Conservation (phyloP, 2,329 filamentous ascomycete species). For the Neofusicoccum parvum region DNA sequence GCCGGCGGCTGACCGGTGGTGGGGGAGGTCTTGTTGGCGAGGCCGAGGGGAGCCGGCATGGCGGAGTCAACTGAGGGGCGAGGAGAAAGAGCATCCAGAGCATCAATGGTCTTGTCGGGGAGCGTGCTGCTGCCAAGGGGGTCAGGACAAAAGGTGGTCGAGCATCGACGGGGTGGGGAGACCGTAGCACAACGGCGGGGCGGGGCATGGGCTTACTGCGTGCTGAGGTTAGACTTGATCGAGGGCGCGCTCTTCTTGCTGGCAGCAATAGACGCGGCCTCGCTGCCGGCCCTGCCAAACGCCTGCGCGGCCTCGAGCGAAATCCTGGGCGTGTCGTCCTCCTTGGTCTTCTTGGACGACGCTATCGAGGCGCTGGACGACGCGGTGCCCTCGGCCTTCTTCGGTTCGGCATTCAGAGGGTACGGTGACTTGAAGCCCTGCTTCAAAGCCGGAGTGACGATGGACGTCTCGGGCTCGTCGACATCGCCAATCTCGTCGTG, state of each 20-base stretch:
- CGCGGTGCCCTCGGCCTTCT: constrained; percentile 21
- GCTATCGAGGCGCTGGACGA: constrained; percentile 19
- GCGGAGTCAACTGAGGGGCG: constrained; percentile 16
- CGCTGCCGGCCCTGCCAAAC: constrained; percentile 38
- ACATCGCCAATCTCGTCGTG: constrained; percentile 74
- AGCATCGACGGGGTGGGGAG: constrained; percentile 4
- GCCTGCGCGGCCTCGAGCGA: constrained; percentile 38
- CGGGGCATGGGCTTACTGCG: constrained; percentile 17
- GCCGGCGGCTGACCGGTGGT: constrained; percentile 23
- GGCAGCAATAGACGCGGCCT: constrained; percentile 40
- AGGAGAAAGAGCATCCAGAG: constrained; percentile 10
- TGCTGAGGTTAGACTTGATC: constrained; percentile 40
- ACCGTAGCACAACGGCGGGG: constrained; percentile 13
- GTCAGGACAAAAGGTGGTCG: constrained; percentile 15
- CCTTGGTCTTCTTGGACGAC: constrained; percentile 23
- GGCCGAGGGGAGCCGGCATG: constrained; percentile 2
- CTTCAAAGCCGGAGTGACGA: constrained; percentile 37
- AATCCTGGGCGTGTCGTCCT: constrained; percentile 31
- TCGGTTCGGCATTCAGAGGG: constrained; percentile 12
- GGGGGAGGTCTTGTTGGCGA: constrained; percentile 19
- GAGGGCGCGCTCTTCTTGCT: constrained; percentile 36
- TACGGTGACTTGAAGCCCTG: constrained; percentile 26
- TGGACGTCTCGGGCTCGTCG: constrained; percentile 32
- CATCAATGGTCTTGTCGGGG: neutral
- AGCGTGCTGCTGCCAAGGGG: constrained; percentile 11